These are phyloP conservation scores for Oropetium thomaeum DNA, from an alignment of 176 grass and related monocot genomes.

Conservation along the genomic window DNA sequence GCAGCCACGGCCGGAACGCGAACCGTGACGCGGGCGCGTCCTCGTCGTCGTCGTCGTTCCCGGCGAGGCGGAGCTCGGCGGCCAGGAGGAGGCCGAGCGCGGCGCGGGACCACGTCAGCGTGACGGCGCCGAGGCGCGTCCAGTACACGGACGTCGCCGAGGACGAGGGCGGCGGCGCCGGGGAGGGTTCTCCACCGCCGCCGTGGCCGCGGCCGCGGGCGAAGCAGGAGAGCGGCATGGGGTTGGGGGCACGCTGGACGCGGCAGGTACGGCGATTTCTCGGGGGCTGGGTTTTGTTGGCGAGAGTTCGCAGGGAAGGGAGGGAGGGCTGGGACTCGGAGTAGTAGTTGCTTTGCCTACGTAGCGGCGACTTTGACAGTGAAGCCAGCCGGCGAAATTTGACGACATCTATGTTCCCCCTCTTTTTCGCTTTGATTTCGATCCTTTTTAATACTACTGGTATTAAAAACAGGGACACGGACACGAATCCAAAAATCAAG, in stretches of 20 bases:
- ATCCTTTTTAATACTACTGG: too few relatives aligned
- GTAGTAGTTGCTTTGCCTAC: constrained; percentile 18
- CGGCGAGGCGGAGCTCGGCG: constrained; percentile 34
- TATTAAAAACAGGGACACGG: too few relatives aligned
- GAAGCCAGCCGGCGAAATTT: neutral
- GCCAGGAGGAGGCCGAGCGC: constrained; percentile 39
- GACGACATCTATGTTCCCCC: constrained; percentile 2
- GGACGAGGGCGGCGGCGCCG: constrained; percentile 10
- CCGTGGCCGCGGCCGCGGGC: neutral
- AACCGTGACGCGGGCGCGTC: constrained; percentile 18
- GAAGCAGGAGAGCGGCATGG: constrained; percentile 54
- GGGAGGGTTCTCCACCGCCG: neutral
- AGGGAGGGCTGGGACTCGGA: too few relatives aligned
- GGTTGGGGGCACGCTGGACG: constrained; percentile 1
- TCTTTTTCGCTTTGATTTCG: too few relatives aligned
- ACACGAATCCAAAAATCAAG: neutral
- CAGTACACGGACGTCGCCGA: constrained; percentile 64
- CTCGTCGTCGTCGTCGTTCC: neutral
- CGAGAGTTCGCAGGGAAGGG: neutral
- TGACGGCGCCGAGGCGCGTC: constrained; percentile 37
- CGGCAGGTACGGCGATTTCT: neutral
- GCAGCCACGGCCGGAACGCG: constrained; percentile 41
- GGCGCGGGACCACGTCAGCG: constrained; percentile 43
- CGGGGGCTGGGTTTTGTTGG: constrained; percentile 7
- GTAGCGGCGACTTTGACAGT: constrained; percentile 20